These are phyloP conservation scores for Periglandula ipomoeae DNA, from an alignment of 2,329 filamentous ascomycete species.

Conservation along the genomic window DNA sequence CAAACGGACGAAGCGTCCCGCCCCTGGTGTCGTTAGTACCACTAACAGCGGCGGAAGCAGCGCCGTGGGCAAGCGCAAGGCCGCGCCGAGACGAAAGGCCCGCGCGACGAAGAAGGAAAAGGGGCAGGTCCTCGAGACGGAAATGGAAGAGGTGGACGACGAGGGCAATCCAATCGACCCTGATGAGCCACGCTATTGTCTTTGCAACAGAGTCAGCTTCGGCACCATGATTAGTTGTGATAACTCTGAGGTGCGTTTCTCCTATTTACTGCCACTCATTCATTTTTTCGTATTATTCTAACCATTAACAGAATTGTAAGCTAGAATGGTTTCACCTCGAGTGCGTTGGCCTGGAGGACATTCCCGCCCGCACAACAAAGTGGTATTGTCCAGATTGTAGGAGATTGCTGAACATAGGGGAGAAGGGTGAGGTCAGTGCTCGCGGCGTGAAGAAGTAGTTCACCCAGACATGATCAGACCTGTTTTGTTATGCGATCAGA, in stretches of 20 bases:
- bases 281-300: neutral
- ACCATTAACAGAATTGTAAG: constrained; percentile 49
- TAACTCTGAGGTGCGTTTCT: constrained; percentile 57
- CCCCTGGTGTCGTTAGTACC: constrained; percentile 60
- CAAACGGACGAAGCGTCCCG: constrained; percentile 60
- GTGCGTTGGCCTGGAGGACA: constrained; percentile 60
- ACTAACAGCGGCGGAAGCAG: constrained; percentile 52
- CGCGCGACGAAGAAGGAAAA: constrained; percentile 39
- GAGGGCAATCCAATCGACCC: constrained; percentile 64
- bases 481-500: neutral
- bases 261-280: neutral
- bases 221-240: constrained; percentile 80
- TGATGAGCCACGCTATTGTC: constrained; percentile 66
- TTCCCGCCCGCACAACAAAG: constrained; percentile 64
- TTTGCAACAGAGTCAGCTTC: constrained; percentile 72
- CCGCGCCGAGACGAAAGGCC: constrained; percentile 57
- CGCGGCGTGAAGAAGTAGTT: constrained; percentile 39
- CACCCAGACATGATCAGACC: too few relatives aligned
- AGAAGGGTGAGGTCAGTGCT: constrained; percentile 54
- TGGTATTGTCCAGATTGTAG: constrained; percentile 80
- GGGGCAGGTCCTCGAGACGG: constrained; percentile 31
- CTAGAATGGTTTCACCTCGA: constrained; percentile 80
- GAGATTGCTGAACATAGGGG: constrained; percentile 50
- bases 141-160: constrained; percentile 54
- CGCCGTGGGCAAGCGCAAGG: constrained; percentile 64